phyloP scores from a whole-genome alignment of 176 grass and related monocot species.

The Alloteropsis semialata region DNA sequence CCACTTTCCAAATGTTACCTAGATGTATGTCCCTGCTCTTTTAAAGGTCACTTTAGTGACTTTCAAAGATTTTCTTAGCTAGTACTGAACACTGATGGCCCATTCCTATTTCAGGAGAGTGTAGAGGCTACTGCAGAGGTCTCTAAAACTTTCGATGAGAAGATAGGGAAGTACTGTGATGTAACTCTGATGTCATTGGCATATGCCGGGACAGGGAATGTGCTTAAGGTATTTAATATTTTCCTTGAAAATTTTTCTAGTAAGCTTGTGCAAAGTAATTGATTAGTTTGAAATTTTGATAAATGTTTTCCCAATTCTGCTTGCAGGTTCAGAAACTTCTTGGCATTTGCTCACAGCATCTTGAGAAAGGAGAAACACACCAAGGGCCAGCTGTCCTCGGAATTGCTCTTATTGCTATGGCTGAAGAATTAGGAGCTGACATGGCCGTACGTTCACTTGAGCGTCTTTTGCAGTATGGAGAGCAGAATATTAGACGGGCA shows the following conservation, averaged over 20 bases:
- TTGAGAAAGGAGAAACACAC: constrained; percentile 92
- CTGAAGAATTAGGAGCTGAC: constrained; percentile 91
- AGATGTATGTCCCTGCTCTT: not conserved
- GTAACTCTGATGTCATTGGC: constrained; percentile 94
- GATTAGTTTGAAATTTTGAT: constrained; percentile 1
- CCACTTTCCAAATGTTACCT: constrained; percentile 9
- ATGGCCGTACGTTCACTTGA: constrained; percentile 92
- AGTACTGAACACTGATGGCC: not conserved
- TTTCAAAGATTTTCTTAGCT: not conserved
- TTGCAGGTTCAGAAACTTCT: constrained; percentile 91
- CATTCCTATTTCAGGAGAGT: constrained; percentile 64
- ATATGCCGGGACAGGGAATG: constrained; percentile 98
- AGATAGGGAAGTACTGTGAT: constrained; percentile 98
- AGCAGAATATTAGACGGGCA: constrained; percentile 98
- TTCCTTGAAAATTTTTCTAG: not conserved
- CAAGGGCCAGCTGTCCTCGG: constrained; percentile 98
- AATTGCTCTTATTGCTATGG: constrained; percentile 96
- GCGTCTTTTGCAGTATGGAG: constrained; percentile 86
- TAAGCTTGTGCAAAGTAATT: not conserved
- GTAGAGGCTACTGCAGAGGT: constrained; percentile 92
- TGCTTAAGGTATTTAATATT: constrained; percentile 70
- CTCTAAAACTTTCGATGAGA: constrained; percentile 96
- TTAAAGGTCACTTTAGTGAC: not conserved
- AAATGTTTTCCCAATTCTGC: not conserved
- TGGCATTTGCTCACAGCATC: constrained; percentile 87